Evolutionary conservation across 2,329 filamentous ascomycete species (phyloP).

Genomic region (Chalaropsis thielavioides): DNA sequence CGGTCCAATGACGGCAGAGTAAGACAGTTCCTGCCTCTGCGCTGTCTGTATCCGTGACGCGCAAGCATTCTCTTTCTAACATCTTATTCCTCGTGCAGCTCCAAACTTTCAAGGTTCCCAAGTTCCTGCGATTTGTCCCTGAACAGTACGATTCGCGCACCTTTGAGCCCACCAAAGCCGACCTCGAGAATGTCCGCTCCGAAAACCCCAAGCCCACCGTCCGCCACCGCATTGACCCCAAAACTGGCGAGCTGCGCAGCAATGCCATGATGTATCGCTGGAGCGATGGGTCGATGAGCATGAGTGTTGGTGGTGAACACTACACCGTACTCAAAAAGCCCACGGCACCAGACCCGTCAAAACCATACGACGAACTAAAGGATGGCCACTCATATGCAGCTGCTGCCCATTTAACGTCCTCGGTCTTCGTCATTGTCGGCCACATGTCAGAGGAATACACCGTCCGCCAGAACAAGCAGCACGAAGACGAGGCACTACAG

Average conservation of each 20-base stretch:
- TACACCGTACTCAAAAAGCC: slow-evolving; percentile 59
- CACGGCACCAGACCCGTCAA: slow-evolving; percentile 46
- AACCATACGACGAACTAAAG: slow-evolving; percentile 49
- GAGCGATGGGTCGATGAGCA: slow-evolving; percentile 64
- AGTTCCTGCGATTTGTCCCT: slow-evolving; percentile 56
- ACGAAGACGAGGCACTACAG: slow-evolving; percentile 57
- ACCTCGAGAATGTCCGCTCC: slow-evolving; percentile 39
- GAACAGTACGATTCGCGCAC: slow-evolving; percentile 50
- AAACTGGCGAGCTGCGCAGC: slow-evolving; percentile 53
- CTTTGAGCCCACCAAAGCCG: slow-evolving; percentile 46
- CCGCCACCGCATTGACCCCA: slow-evolving; percentile 53
- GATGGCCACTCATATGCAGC: slow-evolving; percentile 67
- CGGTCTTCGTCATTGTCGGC: slow-evolving; percentile 56
- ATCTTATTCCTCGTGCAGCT: slow-evolving; percentile 1
- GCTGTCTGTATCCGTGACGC: not conserved
- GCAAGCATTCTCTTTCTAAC: slow-evolving; percentile 2
- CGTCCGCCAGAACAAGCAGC: slow-evolving; percentile 50
- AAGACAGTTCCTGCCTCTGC: slow-evolving; percentile 22
- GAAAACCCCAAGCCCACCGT: slow-evolving; percentile 49
- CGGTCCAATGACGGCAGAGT: slow-evolving; percentile 59
- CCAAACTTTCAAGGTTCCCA: slow-evolving; percentile 36
- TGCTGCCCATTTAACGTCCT: slow-evolving; percentile 52
- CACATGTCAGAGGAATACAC: slow-evolving; percentile 61
- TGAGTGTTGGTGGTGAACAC: slow-evolving; percentile 61
- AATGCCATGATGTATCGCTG: slow-evolving; percentile 63